A percentile compares a stretch with the other conserved stretches of the same genome.
Conservation (phyloP, 1,284 basidiomycete genomes). For the Apiotrichum domesticum region DNA sequence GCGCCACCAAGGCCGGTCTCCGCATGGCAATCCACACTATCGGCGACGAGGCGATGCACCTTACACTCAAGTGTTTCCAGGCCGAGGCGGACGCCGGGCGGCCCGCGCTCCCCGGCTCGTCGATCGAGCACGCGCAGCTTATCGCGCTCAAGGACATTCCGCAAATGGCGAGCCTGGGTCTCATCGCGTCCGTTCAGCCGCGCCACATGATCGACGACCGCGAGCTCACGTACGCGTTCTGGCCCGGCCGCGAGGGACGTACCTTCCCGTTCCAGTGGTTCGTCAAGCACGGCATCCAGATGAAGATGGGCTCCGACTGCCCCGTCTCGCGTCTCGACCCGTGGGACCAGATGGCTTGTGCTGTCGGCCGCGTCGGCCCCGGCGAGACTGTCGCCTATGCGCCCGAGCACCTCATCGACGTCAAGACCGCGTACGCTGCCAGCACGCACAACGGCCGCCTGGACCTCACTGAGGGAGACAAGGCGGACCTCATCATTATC, state of each 20-base stretch:
- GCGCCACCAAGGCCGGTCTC: constrained; percentile 16
- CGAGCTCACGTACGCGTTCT: constrained; percentile 28
- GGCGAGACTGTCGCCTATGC: constrained; percentile 8
- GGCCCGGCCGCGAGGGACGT: constrained; percentile 28
- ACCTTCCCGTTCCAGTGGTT: constrained; percentile 31
- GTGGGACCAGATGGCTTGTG: constrained; percentile 36
- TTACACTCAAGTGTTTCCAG: constrained; percentile 22
- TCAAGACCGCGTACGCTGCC: constrained; percentile 15
- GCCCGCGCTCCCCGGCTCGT: constrained; percentile 23
- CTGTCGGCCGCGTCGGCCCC: constrained; percentile 13
- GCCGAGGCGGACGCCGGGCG: constrained; percentile 5
- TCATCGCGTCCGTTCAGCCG: constrained; percentile 38
- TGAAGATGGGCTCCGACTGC: constrained; percentile 34
- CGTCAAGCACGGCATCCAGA: constrained; percentile 23
- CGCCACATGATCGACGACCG: constrained; percentile 36
- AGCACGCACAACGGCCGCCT: constrained; percentile 3
- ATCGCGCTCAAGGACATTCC: constrained; percentile 26
- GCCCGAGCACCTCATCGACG: constrained; percentile 11
- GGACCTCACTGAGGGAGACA: constrained; percentile 7
- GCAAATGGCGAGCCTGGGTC: constrained; percentile 22
- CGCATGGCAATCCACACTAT: constrained; percentile 36
- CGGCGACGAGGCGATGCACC: constrained; percentile 33
- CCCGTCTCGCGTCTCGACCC: constrained; percentile 34
- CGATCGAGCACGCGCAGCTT: constrained; percentile 40
- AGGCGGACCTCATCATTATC: constrained; percentile 31